These are phyloP conservation scores for Clitopilus passeckerianus DNA, from an alignment of 768 basidiomycete species.

Conservation along the genomic window DNA sequence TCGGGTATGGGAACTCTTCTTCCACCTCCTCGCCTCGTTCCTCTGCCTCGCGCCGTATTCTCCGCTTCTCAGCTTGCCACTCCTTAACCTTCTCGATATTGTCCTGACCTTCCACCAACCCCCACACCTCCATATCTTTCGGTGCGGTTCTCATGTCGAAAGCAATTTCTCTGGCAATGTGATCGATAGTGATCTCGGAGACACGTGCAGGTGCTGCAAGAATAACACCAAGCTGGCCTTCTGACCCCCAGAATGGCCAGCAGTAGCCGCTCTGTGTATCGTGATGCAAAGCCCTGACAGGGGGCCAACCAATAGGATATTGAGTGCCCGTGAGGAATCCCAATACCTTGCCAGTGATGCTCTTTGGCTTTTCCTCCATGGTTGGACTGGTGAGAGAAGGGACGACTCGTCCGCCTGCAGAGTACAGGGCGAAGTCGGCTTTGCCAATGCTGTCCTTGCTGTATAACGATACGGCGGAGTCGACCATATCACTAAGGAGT, in stretches of 20 bases:
- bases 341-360: slow-evolving; percentile 41
- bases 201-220: slow-evolving; percentile 74
- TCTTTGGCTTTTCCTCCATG: slow-evolving; percentile 56
- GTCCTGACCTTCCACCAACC: slow-evolving; percentile 72
- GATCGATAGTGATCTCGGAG: slow-evolving; percentile 81
- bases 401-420: slow-evolving; percentile 76
- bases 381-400: slow-evolving; percentile 83
- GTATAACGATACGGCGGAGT: slow-evolving; percentile 62
- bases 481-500: slow-evolving; percentile 72
- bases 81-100: slow-evolving; percentile 57
- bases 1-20: slow-evolving; percentile 36
- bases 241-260: slow-evolving; percentile 83
- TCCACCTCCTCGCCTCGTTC: slow-evolving; percentile 25
- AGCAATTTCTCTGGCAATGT: slow-evolving; percentile 78
- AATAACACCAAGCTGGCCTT: slow-evolving; percentile 80
- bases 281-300: slow-evolving; percentile 84
- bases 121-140: slow-evolving; percentile 88
- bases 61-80: slow-evolving; percentile 45
- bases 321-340: slow-evolving; percentile 59
- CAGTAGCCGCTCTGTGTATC: slow-evolving; percentile 82
- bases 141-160: slow-evolving; percentile 81
- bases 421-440: slow-evolving; percentile 82
- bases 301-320: slow-evolving; percentile 68
- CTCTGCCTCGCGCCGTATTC: slow-evolving; percentile 24
- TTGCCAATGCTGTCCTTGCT: slow-evolving; percentile 76